phyloP scores from a whole-genome alignment of 345 rosid genomes.

The Sonneratia caseolaris region DNA sequence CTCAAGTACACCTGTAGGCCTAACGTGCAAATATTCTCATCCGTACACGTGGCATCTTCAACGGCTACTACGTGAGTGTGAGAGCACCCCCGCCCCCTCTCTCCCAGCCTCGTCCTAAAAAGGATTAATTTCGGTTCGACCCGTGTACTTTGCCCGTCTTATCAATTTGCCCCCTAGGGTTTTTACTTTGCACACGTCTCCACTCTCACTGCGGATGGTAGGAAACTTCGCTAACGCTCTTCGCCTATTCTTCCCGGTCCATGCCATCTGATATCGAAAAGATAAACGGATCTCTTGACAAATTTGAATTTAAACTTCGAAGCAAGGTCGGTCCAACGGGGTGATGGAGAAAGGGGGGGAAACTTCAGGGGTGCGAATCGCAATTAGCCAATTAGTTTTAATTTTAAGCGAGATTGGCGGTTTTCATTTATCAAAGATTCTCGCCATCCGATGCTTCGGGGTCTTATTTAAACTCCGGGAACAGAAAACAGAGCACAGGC shows the following conservation, averaged over 20 bases:
- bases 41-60: conserved; percentile 6
- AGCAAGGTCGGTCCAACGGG: not conserved
- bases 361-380: not conserved
- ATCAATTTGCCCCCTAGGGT: not conserved
- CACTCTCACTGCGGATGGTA: not conserved
- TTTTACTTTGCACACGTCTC: not conserved
- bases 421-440: not conserved
- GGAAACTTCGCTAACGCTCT: not conserved
- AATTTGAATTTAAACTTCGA: no score
- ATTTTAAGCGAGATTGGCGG: not conserved
- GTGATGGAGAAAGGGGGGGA: not conserved
- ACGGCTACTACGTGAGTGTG: not conserved
- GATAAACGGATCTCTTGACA: no score
- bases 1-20: not conserved
- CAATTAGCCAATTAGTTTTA: not conserved
- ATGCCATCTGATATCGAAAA: no score
- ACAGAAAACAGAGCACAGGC: not conserved
- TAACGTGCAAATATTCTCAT: conserved; percentile 4
- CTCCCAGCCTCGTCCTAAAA: not conserved
- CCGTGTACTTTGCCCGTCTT: not conserved
- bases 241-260: no score
- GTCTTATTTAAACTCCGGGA: not conserved
- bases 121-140: not conserved
- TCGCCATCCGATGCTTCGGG: not conserved
- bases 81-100: not conserved